Base-by-base conservation (phyloP, 306 rosid genomes). In the Lablab purpureus region DNA sequence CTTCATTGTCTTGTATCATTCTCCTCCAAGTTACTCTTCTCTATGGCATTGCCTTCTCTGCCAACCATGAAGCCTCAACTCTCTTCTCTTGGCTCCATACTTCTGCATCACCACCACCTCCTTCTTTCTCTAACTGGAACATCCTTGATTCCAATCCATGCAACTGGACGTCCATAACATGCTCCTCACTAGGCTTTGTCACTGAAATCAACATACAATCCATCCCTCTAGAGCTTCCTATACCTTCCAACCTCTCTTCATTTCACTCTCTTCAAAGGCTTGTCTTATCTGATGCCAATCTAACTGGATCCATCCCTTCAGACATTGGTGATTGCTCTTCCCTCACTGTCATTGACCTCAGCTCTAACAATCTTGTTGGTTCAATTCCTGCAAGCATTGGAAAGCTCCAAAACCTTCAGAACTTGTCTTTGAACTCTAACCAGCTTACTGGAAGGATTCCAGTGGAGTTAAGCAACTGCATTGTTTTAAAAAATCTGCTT, bases 81-180 rank as follows among this genome's bases (percentile, higher is more conserved):
- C 96, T 95, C 77, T 79, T 87, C 74, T 87, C 98, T 1, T 95
- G 99, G 98, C 94, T 95, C 15, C 98, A 90, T 75, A 22, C 96
- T 30, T 1, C 88, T 43, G 11, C 55, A 68, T 19, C 72, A 56
- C 85, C 75, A 55, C 83, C 89, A 2, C 67, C 88, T 40, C 27
- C 89, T 59, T 75, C 60, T 30, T 90, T 92, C 63, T 89, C 93
- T 0, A 72, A 88, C 80, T 91, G 97, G 99, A 88, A 90, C 70
- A 79, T 90, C 11, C 90, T 54, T 71, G 90, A 95, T 63, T 2
- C 87, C 5, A 84, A 71, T 73, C 98, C 98, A 77, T 95, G 99
- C 81, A 92, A 92, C 43, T 95, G 99, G 99, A 85, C 98, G 82
- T 79, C 13, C 76, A 90, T 95, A 72, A 56, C 90, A 47, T 92